A percentile compares a stretch with the other conserved stretches of the same genome.
phyloP scores from a whole-genome alignment of 2,329 filamentous ascomycete species.

The Scedosporium boydii region DNA sequence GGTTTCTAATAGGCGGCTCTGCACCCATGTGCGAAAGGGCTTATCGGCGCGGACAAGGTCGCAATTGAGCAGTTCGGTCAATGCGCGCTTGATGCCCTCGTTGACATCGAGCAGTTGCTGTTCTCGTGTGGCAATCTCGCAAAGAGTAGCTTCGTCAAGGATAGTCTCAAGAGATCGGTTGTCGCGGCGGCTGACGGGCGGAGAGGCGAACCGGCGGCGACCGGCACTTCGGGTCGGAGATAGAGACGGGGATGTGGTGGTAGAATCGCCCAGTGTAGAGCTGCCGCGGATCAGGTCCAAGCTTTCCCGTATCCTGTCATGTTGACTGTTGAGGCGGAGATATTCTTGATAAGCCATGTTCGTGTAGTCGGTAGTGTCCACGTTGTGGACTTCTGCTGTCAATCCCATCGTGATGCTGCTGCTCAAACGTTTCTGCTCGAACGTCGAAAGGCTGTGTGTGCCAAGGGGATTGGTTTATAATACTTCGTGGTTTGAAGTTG shows the following conservation, averaged over 20 bases:
- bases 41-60: conserved; percentile 41
- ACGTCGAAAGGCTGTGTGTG: too few relatives aligned
- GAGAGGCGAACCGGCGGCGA: conserved; percentile 20
- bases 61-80: conserved; percentile 54
- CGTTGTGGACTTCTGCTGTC: neutral
- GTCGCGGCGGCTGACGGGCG: conserved; percentile 5
- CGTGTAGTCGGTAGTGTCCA: conserved; percentile 17
- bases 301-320: conserved; percentile 40
- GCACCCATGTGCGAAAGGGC: conserved; percentile 47
- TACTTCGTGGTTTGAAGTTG: too few relatives aligned
- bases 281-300: conserved; percentile 39
- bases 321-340: conserved; percentile 42
- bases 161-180: conserved; percentile 25
- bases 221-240: conserved; percentile 50
- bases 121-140: conserved; percentile 41
- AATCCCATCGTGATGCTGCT: neutral
- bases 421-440: too few relatives aligned
- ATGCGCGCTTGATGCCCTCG: conserved; percentile 50
- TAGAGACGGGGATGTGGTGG: conserved; percentile 42
- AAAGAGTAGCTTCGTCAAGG: conserved; percentile 35
- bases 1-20: conserved; percentile 49
- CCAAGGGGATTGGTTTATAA: too few relatives aligned
- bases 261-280: conserved; percentile 18
- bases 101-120: conserved; percentile 46
- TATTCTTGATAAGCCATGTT: conserved; percentile 45